phyloP scores from a whole-genome alignment of 768 basidiomycete species.

The Leccinum subgranulosum region DNA sequence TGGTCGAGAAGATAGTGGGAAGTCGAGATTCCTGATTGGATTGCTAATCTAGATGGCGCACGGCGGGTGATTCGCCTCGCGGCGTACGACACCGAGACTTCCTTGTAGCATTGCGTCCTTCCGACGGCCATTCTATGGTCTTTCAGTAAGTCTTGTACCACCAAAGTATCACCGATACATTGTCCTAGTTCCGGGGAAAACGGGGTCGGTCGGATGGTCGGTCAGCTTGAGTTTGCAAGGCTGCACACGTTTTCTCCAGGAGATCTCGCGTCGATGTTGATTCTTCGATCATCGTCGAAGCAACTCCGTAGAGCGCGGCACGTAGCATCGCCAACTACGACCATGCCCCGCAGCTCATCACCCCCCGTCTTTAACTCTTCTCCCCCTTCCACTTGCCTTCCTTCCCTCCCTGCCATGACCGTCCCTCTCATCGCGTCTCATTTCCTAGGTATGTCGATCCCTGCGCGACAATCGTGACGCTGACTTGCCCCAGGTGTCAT shows the following conservation, averaged over 20 bases:
- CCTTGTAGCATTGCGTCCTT: constrained; percentile 1
- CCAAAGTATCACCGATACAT: neutral
- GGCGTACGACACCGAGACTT: neutral
- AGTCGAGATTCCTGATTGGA: constrained; percentile 1
- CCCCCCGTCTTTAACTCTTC: constrained; percentile 4
- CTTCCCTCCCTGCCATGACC: constrained; percentile 14
- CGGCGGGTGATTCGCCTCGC: constrained; percentile 6
- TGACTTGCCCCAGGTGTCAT: constrained; percentile 28
- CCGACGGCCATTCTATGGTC: neutral
- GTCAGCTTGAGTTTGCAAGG: neutral
- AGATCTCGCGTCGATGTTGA: constrained; percentile 5
- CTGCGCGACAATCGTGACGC: neutral
- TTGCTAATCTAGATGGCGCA: constrained; percentile 3
- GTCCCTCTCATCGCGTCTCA: constrained; percentile 27
- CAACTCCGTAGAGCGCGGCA: constrained; percentile 30
- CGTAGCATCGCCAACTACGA: constrained; percentile 19
- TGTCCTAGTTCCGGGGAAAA: neutral
- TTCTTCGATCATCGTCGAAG: constrained; percentile 34
- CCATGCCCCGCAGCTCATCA: constrained; percentile 5
- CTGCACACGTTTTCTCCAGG: neutral
- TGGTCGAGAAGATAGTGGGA: constrained; percentile 17
- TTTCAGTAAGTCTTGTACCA: neutral
- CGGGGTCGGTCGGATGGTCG: too few species aligned
- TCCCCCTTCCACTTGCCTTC: neutral
- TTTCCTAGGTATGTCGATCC: constrained; percentile 21